A percentile compares a stretch with the other conserved stretches of the same genome.
These are phyloP conservation scores for Erodium maritimum DNA, from an alignment of 345 rosid species.

Conservation along the genomic window DNA sequence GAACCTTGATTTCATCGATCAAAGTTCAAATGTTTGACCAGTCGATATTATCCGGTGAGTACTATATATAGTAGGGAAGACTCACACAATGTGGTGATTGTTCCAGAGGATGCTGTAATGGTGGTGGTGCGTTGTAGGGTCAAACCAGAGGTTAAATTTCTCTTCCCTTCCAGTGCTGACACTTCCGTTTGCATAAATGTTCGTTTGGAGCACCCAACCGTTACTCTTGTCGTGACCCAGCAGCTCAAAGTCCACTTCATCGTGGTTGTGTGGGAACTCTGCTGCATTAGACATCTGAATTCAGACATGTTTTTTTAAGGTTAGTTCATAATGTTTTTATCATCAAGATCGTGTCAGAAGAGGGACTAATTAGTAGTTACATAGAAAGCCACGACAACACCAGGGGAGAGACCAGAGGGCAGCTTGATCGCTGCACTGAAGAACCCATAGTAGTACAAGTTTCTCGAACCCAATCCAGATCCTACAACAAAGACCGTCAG, in stretches of 20 bases:
- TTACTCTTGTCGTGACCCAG: constrained; percentile 72
- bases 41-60: too few species aligned
- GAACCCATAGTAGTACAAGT: constrained; percentile 54
- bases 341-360: too few species aligned
- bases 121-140: constrained; percentile 64
- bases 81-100: constrained; percentile 68
- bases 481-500: constrained; percentile 27
- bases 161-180: constrained; percentile 75
- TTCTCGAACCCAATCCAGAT: constrained; percentile 57
- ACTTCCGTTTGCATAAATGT: constrained; percentile 72
- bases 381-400: constrained; percentile 92
- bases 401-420: constrained; percentile 75
- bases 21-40: too few species aligned
- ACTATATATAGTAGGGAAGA: too few species aligned
- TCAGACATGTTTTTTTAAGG: not conserved
- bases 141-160: constrained; percentile 87
- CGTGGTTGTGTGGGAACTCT: constrained; percentile 57
- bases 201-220: constrained; percentile 78
- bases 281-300: constrained; percentile 70
- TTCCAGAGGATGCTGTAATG: constrained; percentile 82
- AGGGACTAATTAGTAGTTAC: constrained; percentile 43
- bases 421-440: constrained; percentile 82
- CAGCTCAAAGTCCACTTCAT: constrained; percentile 81
- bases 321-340: not conserved
- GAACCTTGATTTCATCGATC: too few species aligned